Conservation (phyloP, 371 early-diverging fungal species). For the Mucor racemosus region DNA sequence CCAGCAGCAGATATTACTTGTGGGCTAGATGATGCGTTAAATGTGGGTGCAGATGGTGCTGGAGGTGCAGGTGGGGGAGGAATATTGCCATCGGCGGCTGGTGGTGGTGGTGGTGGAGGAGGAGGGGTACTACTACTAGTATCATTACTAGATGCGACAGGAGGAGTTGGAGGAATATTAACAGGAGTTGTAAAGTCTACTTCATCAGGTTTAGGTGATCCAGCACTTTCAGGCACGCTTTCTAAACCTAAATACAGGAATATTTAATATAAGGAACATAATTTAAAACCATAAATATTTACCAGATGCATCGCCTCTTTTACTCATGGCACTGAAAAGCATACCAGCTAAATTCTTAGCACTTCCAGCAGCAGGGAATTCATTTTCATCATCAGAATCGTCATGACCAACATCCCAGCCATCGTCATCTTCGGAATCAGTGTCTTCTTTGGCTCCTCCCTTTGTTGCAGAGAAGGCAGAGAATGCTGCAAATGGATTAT, state of each 20-base stretch:
- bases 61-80: constrained; percentile 34
- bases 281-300: too few relatives aligned
- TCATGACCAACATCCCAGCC: constrained; percentile 42
- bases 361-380: constrained; percentile 58
- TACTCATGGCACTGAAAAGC: constrained; percentile 47
- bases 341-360: constrained; percentile 53
- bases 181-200: constrained; percentile 4
- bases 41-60: constrained; percentile 18
- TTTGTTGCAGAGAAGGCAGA: constrained; percentile 54
- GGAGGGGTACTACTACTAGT: not conserved
- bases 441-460: constrained; percentile 34
- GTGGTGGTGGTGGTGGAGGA: constrained; percentile 33
- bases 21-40: constrained; percentile 17
- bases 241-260: constrained; percentile 2
- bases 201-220: constrained; percentile 26
- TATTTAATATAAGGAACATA: too few relatives aligned
- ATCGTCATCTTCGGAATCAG: constrained; percentile 45
- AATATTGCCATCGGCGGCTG: not conserved
- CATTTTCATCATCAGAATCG: constrained; percentile 48
- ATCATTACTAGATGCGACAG: constrained; percentile 15
- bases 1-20: constrained; percentile 17
- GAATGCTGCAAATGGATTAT: constrained; percentile 57
- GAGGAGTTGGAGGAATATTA: constrained; percentile 14
- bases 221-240: constrained; percentile 7
- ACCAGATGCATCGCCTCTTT: constrained; percentile 11